These are phyloP conservation scores for Globisporangium echinulatum DNA, from an alignment of 352 stramenopile genomes.

Conservation along the genomic window DNA sequence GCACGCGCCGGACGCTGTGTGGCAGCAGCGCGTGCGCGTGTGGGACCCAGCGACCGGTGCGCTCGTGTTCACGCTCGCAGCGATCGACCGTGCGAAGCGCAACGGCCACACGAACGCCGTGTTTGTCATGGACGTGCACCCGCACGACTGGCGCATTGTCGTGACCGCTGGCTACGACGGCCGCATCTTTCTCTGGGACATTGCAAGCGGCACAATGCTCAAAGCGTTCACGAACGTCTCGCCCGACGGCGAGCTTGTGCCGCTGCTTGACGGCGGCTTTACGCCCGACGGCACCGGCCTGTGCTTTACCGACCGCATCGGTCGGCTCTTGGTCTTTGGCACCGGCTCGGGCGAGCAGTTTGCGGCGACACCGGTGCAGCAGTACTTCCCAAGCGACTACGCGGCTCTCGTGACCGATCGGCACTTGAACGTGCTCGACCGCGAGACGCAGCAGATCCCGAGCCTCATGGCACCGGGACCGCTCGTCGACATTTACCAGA, in stretches of 20 bases:
- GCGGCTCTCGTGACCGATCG: constrained; percentile 82
- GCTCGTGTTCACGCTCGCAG: constrained; percentile 55
- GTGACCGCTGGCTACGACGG: constrained; percentile 82
- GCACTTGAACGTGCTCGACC: constrained; percentile 86
- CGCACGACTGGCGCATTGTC: constrained; percentile 63
- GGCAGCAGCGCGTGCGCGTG: constrained; percentile 59
- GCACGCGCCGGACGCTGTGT: constrained; percentile 31
- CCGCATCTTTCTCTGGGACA: constrained; percentile 81
- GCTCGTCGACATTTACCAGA: constrained; percentile 67
- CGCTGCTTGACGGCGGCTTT: constrained; percentile 73
- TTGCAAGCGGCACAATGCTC: constrained; percentile 54
- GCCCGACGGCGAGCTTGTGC: constrained; percentile 47
- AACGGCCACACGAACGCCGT: constrained; percentile 72
- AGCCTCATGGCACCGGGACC: constrained; percentile 80
- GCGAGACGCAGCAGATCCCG: constrained; percentile 77
- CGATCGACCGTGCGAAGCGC: constrained; percentile 47
- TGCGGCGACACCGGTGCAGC: constrained; percentile 57
- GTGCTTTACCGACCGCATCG: constrained; percentile 81
- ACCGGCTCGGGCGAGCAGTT: constrained; percentile 65
- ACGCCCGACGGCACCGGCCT: constrained; percentile 60
- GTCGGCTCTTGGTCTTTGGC: constrained; percentile 71
- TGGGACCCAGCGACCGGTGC: constrained; percentile 51
- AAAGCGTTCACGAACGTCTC: constrained; percentile 58
- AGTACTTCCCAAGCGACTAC: constrained; percentile 90
- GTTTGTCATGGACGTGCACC: constrained; percentile 76